These are phyloP conservation scores for Carallia brachiata DNA, from an alignment of 345 rosid genomes.

Conservation along the genomic window DNA sequence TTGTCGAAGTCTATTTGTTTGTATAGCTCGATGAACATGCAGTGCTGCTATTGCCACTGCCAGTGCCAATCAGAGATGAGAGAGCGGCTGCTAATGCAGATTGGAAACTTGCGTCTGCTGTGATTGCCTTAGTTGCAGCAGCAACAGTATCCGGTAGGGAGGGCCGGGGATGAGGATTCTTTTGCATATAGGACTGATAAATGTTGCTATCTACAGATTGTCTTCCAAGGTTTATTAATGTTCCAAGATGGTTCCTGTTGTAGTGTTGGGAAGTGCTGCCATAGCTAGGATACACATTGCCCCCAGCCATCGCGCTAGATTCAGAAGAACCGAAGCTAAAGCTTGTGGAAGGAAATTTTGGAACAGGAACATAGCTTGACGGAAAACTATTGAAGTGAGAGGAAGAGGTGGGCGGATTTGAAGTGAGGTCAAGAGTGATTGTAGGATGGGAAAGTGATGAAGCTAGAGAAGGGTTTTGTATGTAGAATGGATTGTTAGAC, in stretches of 20 bases:
- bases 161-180: slow-evolving; percentile 29
- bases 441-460: slow-evolving; percentile 58
- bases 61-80: slow-evolving; percentile 52
- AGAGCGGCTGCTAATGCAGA: slow-evolving; percentile 73
- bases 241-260: slow-evolving; percentile 36
- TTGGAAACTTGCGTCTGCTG: slow-evolving; percentile 76
- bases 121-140: slow-evolving; percentile 66
- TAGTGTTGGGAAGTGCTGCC: slow-evolving; percentile 30
- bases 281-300: slow-evolving; percentile 36
- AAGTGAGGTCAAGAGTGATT: slow-evolving; percentile 82
- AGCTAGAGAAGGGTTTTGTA: slow-evolving; percentile 49
- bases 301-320: slow-evolving; percentile 33
- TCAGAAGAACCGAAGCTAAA: slow-evolving; percentile 58
- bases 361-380: slow-evolving; percentile 19
- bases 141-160: slow-evolving; percentile 44
- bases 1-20: slow-evolving; percentile 27
- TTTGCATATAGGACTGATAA: slow-evolving; percentile 38
- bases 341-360: slow-evolving; percentile 40
- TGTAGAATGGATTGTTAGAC: slow-evolving; percentile 30
- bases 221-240: slow-evolving; percentile 34
- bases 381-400: slow-evolving; percentile 40
- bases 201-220: slow-evolving; percentile 25
- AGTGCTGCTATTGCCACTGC: slow-evolving; percentile 1
- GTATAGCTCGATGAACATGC: slow-evolving; percentile 30
- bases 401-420: slow-evolving; percentile 33